Evolutionary conservation across 768 basidiomycete species (phyloP).

Genomic region (Psilocybe sp.): DNA sequence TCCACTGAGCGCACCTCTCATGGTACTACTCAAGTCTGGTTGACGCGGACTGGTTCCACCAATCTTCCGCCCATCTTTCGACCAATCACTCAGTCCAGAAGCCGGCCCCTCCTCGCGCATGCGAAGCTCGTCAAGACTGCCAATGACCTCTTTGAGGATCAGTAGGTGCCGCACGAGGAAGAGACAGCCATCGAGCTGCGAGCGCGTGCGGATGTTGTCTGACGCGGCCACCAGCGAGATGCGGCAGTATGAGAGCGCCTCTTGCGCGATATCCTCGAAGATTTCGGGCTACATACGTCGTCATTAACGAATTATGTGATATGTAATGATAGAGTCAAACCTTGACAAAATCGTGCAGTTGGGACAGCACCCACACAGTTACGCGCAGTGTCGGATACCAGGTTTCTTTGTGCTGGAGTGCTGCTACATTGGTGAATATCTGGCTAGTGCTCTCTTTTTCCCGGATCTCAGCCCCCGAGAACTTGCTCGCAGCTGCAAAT

Average conservation of each 20-base stretch:
- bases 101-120: constrained; percentile 31
- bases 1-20: constrained; percentile 2
- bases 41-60: constrained; percentile 8
- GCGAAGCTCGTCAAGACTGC: constrained; percentile 56
- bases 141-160: constrained; percentile 87
- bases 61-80: not conserved
- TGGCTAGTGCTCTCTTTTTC: constrained; percentile 72
- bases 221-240: constrained; percentile 77
- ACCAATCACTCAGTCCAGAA: not conserved
- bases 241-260: constrained; percentile 81
- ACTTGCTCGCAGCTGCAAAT: constrained; percentile 42
- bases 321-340: constrained; percentile 36
- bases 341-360: constrained; percentile 90
- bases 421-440: constrained; percentile 62
- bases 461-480: constrained; percentile 42
- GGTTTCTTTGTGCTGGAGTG: constrained; percentile 71
- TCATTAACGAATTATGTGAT: not conserved
- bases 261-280: constrained; percentile 95
- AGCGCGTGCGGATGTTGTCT: constrained; percentile 52
- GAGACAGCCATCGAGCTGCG: constrained; percentile 67
- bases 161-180: constrained; percentile 91
- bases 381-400: constrained; percentile 92
- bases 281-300: constrained; percentile 71
- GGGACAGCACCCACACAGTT: constrained; percentile 88
- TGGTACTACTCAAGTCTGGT: constrained; percentile 8